These are phyloP conservation scores for Ambrosiella beaveri DNA, from an alignment of 2,329 filamentous ascomycete species.

Conservation along the genomic window DNA sequence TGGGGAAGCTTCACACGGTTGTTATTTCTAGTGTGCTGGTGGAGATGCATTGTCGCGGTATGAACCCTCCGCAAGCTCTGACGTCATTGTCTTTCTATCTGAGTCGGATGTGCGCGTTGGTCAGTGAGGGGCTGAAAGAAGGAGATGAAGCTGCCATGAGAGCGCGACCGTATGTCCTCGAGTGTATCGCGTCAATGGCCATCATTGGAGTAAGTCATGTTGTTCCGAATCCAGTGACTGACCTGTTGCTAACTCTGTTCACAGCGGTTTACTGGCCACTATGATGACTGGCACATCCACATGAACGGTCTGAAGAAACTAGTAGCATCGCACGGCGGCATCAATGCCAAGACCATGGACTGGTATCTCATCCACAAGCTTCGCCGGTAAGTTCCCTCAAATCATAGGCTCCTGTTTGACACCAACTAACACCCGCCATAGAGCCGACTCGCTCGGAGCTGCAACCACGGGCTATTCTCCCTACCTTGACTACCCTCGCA, in stretches of 20 bases:
- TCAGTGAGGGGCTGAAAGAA: conserved; percentile 11
- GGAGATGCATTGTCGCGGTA: conserved; percentile 11
- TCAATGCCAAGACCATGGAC: conserved; percentile 6
- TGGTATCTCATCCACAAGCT: conserved; percentile 13
- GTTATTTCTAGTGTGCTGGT: conserved; percentile 12
- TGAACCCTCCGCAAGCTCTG: conserved; percentile 8
- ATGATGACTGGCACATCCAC: conserved; percentile 12
- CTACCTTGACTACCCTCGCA: conserved; percentile 12
- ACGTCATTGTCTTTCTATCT: conserved; percentile 11
- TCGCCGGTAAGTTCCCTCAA: conserved; percentile 6
- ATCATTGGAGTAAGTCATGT: conserved; percentile 10
- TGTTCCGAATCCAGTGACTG: not conserved
- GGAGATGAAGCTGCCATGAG: conserved; percentile 9
- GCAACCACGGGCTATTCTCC: conserved; percentile 8
- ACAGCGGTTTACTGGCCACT: conserved; percentile 11
- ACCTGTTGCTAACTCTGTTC: not conserved
- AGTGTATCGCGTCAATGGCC: conserved; percentile 12
- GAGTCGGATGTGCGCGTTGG: conserved; percentile 12
- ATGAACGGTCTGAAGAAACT: conserved; percentile 12
- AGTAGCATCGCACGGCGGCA: conserved; percentile 7
- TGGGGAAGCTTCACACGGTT: conserved; percentile 11
- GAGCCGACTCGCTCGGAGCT: conserved; percentile 10
- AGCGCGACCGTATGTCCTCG: conserved; percentile 10
- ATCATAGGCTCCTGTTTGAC: not conserved
- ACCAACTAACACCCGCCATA: not conserved